Evolutionary conservation across 108 stramenopile genomes (phyloP).

Genomic region (Mediolabrus comicus): DNA sequence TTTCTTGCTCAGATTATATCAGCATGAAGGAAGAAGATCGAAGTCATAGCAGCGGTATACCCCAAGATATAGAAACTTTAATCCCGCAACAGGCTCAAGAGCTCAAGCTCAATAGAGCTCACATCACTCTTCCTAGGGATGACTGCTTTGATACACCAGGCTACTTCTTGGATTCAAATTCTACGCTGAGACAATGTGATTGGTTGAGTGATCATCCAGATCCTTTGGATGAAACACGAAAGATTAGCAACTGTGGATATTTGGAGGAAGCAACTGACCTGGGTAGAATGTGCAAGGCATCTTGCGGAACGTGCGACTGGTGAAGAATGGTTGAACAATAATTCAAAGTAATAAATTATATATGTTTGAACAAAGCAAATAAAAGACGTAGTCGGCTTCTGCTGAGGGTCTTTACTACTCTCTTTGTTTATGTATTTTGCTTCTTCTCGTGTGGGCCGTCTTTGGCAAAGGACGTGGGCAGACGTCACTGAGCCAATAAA

Average conservation of each 20-base stretch:
- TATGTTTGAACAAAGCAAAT: too few species aligned
- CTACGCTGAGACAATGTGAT: slow-evolving; percentile 19
- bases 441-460: too few species aligned
- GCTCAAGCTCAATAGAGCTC: neutral
- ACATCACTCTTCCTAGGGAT: slow-evolving; percentile 11
- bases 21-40: neutral
- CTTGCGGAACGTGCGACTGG: slow-evolving; percentile 32
- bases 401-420: too few species aligned
- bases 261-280: slow-evolving; percentile 20
- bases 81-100: neutral
- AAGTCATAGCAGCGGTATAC: neutral
- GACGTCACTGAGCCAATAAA: too few species aligned
- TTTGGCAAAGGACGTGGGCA: too few species aligned
- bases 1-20: slow-evolving; percentile 7
- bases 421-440: too few species aligned
- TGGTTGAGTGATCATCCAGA: slow-evolving; percentile 19
- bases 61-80: neutral
- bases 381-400: too few species aligned
- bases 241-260: slow-evolving; percentile 34
- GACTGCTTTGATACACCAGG: slow-evolving; percentile 26
- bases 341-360: too few species aligned
- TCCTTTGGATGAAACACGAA: slow-evolving; percentile 15
- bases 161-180: slow-evolving; percentile 33
- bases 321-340: too few species aligned
- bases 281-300: slow-evolving; percentile 35